Evolutionary conservation across 352 stramenopile species (phyloP).

Genomic region (Hyaloperonospora brassicae): DNA sequence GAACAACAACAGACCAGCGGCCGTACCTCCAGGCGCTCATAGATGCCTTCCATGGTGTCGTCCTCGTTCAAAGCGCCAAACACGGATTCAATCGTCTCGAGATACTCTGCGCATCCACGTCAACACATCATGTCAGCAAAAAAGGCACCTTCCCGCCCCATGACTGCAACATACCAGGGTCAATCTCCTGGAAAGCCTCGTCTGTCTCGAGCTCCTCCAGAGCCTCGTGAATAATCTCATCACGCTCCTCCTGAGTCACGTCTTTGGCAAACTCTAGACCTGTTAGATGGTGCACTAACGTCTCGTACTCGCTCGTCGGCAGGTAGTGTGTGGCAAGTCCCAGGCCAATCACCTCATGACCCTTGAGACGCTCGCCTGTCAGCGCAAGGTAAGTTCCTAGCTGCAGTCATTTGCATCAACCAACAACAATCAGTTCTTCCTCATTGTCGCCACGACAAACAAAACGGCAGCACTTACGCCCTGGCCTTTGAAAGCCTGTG

Average conservation of each 20-base stretch:
- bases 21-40: conserved; percentile 32
- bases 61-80: conserved; percentile 71
- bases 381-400: conserved; percentile 93
- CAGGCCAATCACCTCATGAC: conserved; percentile 85
- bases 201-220: conserved; percentile 78
- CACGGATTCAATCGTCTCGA: conserved; percentile 63
- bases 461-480: conserved; percentile 29
- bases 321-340: conserved; percentile 96
- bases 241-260: conserved; percentile 71
- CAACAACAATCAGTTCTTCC: conserved; percentile 2
- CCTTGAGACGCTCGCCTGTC: conserved; percentile 88
- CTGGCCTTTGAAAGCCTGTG: conserved; percentile 60
- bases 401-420: conserved; percentile 18
- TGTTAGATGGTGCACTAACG: conserved; percentile 84
- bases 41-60: conserved; percentile 70
- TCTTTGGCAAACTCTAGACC: conserved; percentile 59
- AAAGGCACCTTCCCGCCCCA: background rate
- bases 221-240: conserved; percentile 81
- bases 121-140: background rate
- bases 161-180: conserved; percentile 28
- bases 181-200: conserved; percentile 71
- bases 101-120: conserved; percentile 34
- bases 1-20: background rate
- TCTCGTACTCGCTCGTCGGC: conserved; percentile 75
- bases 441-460: background rate